Evolutionary conservation across 2,329 filamentous ascomycete species (phyloP).

Genomic region (Colletotrichum agaves): DNA sequence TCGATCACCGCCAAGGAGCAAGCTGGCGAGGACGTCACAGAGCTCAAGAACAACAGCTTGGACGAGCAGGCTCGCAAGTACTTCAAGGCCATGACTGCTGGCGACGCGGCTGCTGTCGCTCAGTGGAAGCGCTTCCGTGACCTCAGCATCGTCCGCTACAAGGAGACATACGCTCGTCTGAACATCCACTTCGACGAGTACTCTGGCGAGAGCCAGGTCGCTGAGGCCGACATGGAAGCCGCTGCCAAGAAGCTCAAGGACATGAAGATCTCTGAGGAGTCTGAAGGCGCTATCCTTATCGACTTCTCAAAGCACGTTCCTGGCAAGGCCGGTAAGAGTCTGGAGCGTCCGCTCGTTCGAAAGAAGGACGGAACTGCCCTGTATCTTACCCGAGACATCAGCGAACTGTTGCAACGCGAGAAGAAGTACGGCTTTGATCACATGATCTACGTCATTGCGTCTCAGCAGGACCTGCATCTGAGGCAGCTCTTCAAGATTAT

Average conservation of each 20-base stretch:
- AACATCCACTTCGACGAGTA: constrained; percentile 80
- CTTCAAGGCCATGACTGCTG: constrained; percentile 78
- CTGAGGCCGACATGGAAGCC: constrained; percentile 72
- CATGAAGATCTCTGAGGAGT: constrained; percentile 73
- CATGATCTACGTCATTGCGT: constrained; percentile 83
- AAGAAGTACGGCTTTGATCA: constrained; percentile 67
- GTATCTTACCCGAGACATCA: constrained; percentile 83
- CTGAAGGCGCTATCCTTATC: constrained; percentile 77
- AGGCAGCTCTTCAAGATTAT: constrained; percentile 82
- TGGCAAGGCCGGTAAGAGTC: constrained; percentile 74
- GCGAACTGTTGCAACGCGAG: constrained; percentile 74
- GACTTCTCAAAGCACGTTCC: constrained; percentile 76
- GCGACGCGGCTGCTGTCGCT: constrained; percentile 68
- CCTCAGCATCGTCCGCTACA: constrained; percentile 74
- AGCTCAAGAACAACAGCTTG: constrained; percentile 65
- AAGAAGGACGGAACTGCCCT: constrained; percentile 81
- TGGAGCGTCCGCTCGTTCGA: constrained; percentile 76
- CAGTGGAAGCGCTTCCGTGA: constrained; percentile 75
- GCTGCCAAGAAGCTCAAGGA: constrained; percentile 71
- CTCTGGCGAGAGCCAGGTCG: constrained; percentile 80
- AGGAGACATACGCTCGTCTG: constrained; percentile 74
- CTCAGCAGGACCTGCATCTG: constrained; percentile 77
- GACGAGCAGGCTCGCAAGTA: constrained; percentile 81
- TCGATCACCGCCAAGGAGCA: constrained; percentile 67
- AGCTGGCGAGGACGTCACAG: constrained; percentile 60